These are phyloP conservation scores for Furcasterigmium furcatum DNA, from an alignment of 2,329 filamentous ascomycete species.

Conservation along the genomic window DNA sequence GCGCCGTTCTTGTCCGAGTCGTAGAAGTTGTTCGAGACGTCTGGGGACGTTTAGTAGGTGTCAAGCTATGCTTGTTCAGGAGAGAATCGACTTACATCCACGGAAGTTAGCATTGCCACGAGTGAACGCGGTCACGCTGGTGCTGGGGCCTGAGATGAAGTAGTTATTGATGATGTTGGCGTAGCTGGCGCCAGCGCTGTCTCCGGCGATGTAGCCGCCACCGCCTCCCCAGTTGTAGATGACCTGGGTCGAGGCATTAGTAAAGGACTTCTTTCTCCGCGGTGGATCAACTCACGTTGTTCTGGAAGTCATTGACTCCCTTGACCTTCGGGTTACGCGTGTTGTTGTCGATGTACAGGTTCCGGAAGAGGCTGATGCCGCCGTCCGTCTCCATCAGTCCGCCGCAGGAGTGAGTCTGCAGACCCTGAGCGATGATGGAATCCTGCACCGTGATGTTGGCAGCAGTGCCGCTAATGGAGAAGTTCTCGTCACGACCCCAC, in stretches of 20 bases:
- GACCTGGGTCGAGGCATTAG: too few species aligned
- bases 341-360: conserved; percentile 55
- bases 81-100: conserved; percentile 29
- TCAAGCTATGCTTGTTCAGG: too few species aligned
- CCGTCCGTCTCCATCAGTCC: conserved; percentile 47
- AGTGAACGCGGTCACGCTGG: conserved; percentile 46
- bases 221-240: conserved; percentile 54
- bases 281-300: too few species aligned
- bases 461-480: conserved; percentile 44
- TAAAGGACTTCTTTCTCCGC: too few species aligned
- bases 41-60: conserved; percentile 10
- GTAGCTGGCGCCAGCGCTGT: conserved; percentile 40
- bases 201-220: conserved; percentile 52
- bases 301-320: conserved; percentile 50
- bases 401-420: conserved; percentile 50
- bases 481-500: conserved; percentile 55
- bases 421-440: conserved; percentile 50
- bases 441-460: conserved; percentile 49
- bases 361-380: conserved; percentile 47
- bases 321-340: conserved; percentile 56
- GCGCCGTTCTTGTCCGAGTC: conserved; percentile 45
- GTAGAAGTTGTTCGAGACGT: conserved; percentile 48
- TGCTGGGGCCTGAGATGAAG: conserved; percentile 51
- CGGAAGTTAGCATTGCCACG: conserved; percentile 53
- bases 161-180: conserved; percentile 55